Conservation (phyloP, 129 eudicot genomes). For the Chrysanthemum makinoi region DNA sequence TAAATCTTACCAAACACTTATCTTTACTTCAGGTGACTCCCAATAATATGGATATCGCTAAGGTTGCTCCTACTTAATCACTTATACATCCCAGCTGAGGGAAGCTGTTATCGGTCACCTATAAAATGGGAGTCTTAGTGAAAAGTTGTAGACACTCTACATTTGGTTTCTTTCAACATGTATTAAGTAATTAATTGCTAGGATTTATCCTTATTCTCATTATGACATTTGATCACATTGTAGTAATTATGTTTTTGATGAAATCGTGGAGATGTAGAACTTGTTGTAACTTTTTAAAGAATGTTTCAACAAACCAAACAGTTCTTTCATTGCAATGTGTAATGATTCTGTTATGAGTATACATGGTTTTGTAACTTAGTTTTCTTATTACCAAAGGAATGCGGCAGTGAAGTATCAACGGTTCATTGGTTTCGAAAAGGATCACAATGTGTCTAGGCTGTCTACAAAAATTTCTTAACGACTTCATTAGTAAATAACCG, state of each 20-base stretch:
- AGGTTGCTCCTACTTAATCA: slow-evolving; percentile 95
- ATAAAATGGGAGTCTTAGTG: slow-evolving; percentile 3
- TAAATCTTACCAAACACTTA: neutral
- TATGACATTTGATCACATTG: slow-evolving; percentile 17
- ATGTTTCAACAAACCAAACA: neutral
- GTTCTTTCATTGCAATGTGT: neutral
- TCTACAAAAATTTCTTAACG: too few relatives aligned
- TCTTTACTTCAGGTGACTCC: slow-evolving; percentile 71
- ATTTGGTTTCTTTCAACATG: slow-evolving; percentile 8
- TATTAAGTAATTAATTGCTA: slow-evolving; percentile 24
- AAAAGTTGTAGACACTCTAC: slow-evolving; percentile 12
- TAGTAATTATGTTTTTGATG: neutral
- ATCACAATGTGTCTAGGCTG: too few relatives aligned
- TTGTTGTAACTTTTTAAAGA: neutral
- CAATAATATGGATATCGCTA: slow-evolving; percentile 91
- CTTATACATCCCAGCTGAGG: slow-evolving; percentile 81
- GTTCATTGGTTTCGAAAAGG: too few relatives aligned
- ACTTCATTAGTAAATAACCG: too few relatives aligned
- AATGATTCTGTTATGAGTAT: too few relatives aligned
- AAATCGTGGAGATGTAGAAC: slow-evolving; percentile 9
- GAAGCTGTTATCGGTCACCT: slow-evolving; percentile 81
- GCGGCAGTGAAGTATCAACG: too few relatives aligned
- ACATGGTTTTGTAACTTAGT: too few relatives aligned
- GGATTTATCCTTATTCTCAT: slow-evolving; percentile 8
- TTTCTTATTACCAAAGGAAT: too few relatives aligned